Base-by-base conservation (phyloP, 805 yeast species). In the Saccharomycopsis oosterbeekiorum region DNA sequence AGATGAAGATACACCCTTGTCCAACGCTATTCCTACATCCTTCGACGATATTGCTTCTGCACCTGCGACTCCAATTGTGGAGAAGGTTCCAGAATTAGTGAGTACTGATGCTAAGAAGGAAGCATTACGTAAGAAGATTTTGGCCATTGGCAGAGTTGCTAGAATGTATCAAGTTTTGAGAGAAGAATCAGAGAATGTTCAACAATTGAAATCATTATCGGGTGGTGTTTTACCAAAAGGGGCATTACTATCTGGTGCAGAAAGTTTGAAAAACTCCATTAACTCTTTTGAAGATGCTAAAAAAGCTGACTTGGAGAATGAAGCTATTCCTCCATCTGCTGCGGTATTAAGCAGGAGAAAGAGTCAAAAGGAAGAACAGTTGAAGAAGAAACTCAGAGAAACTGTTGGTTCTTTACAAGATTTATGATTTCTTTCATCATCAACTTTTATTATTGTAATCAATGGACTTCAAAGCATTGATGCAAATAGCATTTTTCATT, bases 91-190 rank as follows among this genome's bases (percentile, higher is more conserved):
- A 4, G 70, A 68, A 26, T 14, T 29, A 29, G 72, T 70, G 39
- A 56, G 65, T 4, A 60, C 59, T 6, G 74, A 71, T 51, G 69
- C 73, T 11, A 69, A 73, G 67, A 76, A 79, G 65, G 75, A 80
- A 66, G 85, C 89, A 1, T 76, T 91, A 62, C 81, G 93, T 65
- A 91, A 89, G 73, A 93, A 93, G 78, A 88, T 94, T 59, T 74
- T 93, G 68, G 98, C 98, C 14, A 94, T 93, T 73, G 98, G 98
- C n/a, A 83, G 96, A 66, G 89, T 93, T 66, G 86, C 97, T 26
- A 81, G 97, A 61, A 89, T 93, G 96, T 92, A 88, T 74, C 86
- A 85, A 65, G 86, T 92, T 8, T 78, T 93, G 67, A 81, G 97
- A 66, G 91, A 89, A 70, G 97, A 93, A 69, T 81, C 92, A 56